Evolutionary conservation across 2,329 filamentous ascomycete genomes (phyloP).

Genomic region (Fusarium beomiforme): DNA sequence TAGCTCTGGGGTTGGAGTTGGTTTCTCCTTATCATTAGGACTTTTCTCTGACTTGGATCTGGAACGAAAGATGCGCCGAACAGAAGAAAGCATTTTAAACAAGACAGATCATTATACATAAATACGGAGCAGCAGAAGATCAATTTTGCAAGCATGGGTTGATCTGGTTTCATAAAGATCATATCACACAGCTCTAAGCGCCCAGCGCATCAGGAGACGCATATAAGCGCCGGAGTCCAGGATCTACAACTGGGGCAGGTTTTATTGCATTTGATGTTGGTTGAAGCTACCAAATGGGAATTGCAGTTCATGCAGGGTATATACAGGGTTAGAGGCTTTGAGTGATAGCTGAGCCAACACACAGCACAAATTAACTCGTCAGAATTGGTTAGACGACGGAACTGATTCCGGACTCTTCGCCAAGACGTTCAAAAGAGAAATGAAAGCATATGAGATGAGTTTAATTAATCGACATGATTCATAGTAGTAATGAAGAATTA

Average conservation of each 20-base stretch:
- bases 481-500: too few species aligned
- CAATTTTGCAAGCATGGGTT: neutral
- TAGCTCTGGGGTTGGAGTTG: neutral
- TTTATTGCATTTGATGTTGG: neutral
- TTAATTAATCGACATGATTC: too few species aligned
- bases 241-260: neutral
- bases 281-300: neutral
- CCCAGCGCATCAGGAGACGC: neutral
- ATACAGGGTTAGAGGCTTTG: neutral
- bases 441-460: too few species aligned
- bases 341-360: neutral
- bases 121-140: neutral
- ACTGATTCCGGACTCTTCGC: too few species aligned
- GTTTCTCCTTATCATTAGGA: neutral
- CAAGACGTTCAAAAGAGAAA: too few species aligned
- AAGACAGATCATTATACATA: neutral
- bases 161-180: neutral
- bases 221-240: neutral
- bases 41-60: neutral
- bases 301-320: neutral
- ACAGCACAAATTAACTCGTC: too few species aligned
- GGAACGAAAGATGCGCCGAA: neutral
- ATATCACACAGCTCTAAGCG: constrained; percentile 12
- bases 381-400: neutral
- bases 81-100: constrained; percentile 1